These are phyloP conservation scores for Glycyrrhiza uralensis DNA, from an alignment of 306 rosid species.

Conservation along the genomic window DNA sequence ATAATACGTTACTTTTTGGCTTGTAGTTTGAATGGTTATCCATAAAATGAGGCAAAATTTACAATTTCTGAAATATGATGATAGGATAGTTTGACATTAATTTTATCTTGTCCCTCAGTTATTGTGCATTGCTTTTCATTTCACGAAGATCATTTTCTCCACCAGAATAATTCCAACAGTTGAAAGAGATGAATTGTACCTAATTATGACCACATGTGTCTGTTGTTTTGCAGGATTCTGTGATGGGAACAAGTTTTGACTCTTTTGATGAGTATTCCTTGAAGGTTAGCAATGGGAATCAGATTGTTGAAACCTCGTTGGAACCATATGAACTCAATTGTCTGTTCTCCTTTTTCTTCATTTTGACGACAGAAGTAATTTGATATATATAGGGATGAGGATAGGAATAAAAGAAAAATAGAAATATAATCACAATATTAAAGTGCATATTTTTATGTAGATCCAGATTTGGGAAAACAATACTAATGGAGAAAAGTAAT, in stretches of 20 bases:
- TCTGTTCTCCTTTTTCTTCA: not conserved
- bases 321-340: not conserved
- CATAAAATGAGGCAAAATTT: not conserved
- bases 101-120: not conserved
- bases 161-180: not conserved
- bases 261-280: not conserved
- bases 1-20: not conserved
- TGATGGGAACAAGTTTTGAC: not conserved
- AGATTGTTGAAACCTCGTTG: not conserved
- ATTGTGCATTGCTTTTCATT: constrained; percentile 7
- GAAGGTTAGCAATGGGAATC: constrained; percentile 7
- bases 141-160: not conserved
- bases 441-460: no score
- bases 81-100: not conserved
- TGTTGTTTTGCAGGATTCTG: constrained; percentile 9
- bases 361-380: not conserved
- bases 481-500: no score
- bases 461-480: no score
- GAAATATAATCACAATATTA: not conserved
- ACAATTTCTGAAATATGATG: not conserved
- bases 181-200: not conserved
- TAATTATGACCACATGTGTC: not conserved
- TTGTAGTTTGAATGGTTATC: not conserved
- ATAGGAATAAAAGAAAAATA: not conserved
- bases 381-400: not conserved